Evolutionary conservation across 306 rosid genomes (phyloP), one percentile per base, ranked within the genome.

Genomic region (Carpinus fangiana): DNA sequence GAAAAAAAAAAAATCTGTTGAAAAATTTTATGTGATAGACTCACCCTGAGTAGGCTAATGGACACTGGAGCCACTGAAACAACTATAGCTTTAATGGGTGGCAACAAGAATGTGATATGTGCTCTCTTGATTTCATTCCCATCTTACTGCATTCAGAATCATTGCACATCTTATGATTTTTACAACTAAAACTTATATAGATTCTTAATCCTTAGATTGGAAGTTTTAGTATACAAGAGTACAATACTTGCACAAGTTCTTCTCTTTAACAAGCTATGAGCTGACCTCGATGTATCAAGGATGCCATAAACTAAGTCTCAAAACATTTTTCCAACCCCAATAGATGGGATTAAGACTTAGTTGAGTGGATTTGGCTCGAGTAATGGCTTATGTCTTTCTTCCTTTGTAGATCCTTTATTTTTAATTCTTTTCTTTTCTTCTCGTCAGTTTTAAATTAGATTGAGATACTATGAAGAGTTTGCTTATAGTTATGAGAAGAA

Each of bases 301-400:
- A 2, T 62, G 20, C 14, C 11, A 7, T 31, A 62, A 28, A 62
- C 43, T 62, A 62, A 62, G 45, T 12, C 69, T 31, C 69, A 62
- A 59, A 62, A 62, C 69, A 31, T 31, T 43, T 62, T 28, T 34
- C 69, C 43, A 14, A 28, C 8, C 45, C 69, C 12, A 31, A 11
- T 28, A 23, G 69, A 62, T 62, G 45, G 69, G 69, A 62, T 62
- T 62, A 31, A n/a, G 41, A 14, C 43, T 62, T 14, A 5, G 20
- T 62, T 12, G 43, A 62, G 43, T 62, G 69, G 69, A 31, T 18
- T 62, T 62, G 69, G 69, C 41, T 62, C 28, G 20, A 62, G 43
- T 62, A 13, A 9, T 12, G 2, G 7, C 7, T 62, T 62, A 26
- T 31, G 69, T 62, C 28, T 18, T 7, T 56, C 10, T 56, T 56